phyloP scores from a whole-genome alignment of 495 filamentous ascomycete genomes.

The Trichocladium antarcticum region DNA sequence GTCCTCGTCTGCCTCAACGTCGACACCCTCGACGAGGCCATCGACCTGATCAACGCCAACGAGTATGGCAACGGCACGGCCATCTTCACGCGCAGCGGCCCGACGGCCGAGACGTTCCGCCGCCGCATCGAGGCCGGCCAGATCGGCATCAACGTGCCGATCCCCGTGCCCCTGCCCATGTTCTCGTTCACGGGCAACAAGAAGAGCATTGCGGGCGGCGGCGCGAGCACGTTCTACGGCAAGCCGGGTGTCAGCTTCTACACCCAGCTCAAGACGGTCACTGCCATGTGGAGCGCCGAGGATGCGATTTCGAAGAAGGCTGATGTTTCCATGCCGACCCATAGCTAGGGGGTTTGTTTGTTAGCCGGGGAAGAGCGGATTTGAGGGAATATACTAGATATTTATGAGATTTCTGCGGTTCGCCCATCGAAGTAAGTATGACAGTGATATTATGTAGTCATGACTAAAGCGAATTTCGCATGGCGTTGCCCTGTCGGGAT shows the following conservation, averaged over 20 bases:
- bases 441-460: too few relatives aligned
- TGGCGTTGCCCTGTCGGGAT: too few relatives aligned
- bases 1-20: constrained; percentile 80
- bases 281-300: constrained; percentile 76
- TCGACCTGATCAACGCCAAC: constrained; percentile 54
- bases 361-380: background rate
- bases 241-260: constrained; percentile 87
- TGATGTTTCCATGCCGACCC: constrained; percentile 88
- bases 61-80: constrained; percentile 58
- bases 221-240: constrained; percentile 91
- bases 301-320: constrained; percentile 76
- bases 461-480: too few relatives aligned
- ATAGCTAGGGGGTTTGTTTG: constrained; percentile 24
- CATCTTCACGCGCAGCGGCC: constrained; percentile 51
- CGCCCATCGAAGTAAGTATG: too few relatives aligned
- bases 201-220: constrained; percentile 86
- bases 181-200: constrained; percentile 98
- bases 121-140: constrained; percentile 63
- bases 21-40: constrained; percentile 68
- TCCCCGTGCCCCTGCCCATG: constrained; percentile 83
- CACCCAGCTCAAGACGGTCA: constrained; percentile 96
- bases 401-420: background rate
- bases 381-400: background rate
- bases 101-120: constrained; percentile 51
- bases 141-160: constrained; percentile 74